phyloP scores from a whole-genome alignment of 208 protist genomes.

The Tetramitus jugosus region DNA sequence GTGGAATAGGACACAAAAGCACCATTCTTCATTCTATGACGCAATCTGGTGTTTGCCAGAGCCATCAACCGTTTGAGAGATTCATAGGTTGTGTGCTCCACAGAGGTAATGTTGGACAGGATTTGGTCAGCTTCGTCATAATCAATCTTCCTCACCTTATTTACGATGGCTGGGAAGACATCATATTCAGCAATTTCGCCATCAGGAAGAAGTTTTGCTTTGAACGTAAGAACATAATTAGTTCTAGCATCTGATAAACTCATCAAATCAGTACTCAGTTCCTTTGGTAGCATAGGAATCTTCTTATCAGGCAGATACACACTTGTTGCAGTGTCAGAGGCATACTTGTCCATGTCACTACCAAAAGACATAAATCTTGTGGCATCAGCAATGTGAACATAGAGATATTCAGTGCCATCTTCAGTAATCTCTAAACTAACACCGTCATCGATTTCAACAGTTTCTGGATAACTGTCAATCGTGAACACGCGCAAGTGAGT shows the following conservation, averaged over 20 bases:
- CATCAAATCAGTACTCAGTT: not conserved
- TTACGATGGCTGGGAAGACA: not conserved
- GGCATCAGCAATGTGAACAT: slow-evolving; percentile 14
- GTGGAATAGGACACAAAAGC: not conserved
- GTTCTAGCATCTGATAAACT: not conserved
- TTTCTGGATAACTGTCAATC: not conserved
- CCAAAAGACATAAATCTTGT: not conserved
- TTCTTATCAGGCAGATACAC: slow-evolving; percentile 16
- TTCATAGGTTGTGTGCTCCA: not conserved
- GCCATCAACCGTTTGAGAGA: not conserved
- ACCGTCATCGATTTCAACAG: slow-evolving; percentile 14
- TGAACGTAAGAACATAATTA: not conserved
- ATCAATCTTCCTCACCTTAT: not conserved
- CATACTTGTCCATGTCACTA: not conserved
- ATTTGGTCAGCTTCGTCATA: not conserved
- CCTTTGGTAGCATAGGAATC: not conserved
- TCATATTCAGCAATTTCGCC: not conserved
- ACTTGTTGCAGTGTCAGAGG: not conserved
- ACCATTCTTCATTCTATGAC: not conserved
- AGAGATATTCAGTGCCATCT: not conserved
- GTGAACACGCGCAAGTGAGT: not conserved
- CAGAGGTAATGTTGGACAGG: not conserved
- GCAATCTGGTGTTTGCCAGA: not conserved
- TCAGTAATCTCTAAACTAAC: not conserved
- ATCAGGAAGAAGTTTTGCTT: not conserved